Evolutionary conservation across 106 monocot genomes (phyloP), one percentile per base, ranked within the genome.

Genomic region (Dendrobium catenatum): DNA sequence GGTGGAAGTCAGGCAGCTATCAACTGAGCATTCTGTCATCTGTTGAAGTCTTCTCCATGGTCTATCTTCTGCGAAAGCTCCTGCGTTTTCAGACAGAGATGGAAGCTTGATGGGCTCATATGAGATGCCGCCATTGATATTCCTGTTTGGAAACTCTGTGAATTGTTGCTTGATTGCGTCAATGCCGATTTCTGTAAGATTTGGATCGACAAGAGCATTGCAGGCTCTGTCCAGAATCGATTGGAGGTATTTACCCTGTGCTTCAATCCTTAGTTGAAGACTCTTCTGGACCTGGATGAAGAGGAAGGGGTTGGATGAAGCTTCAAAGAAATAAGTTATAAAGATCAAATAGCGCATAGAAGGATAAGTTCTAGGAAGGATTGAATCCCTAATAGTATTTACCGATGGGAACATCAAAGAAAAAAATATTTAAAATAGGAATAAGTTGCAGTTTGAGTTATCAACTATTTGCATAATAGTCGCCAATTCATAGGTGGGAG

Each of bases 231-330:
- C 87, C 22, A 90, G 79, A 37, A 88, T 88, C 24, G 85, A 82
- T 19, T 90, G 81, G 22, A 88, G 82, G 77, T 90, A 90, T 33
- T 83, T 90, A 11, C 41, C 87, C 79, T 90, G 90, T 13, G 90
- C 90, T 61, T 85, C 87, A 18, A 90, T 88, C 61, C 90, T 80
- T 9, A 84, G 29, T 29, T 86, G 85, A 72, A 91, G 84, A 85
- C 85, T 88, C 46, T 55, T 84, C 81, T 91, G 86, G 41, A 91
- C 91, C 91, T 91, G 81, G 72, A 42, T 16, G 29, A 10, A 67
- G 15, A 27, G 27, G 17, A 44, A 7, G 44, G 9, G 2, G 0
- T 9, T 44, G 44, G 44, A 44, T 51, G 51, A 51, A 51, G 51
- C 51, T 51, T 51, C 10, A 51, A 13, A 51, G 51, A 51, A 13